These are phyloP conservation scores for Phyllosticta citriasiana DNA, from an alignment of 2,329 filamentous ascomycete genomes.

Conservation along the genomic window DNA sequence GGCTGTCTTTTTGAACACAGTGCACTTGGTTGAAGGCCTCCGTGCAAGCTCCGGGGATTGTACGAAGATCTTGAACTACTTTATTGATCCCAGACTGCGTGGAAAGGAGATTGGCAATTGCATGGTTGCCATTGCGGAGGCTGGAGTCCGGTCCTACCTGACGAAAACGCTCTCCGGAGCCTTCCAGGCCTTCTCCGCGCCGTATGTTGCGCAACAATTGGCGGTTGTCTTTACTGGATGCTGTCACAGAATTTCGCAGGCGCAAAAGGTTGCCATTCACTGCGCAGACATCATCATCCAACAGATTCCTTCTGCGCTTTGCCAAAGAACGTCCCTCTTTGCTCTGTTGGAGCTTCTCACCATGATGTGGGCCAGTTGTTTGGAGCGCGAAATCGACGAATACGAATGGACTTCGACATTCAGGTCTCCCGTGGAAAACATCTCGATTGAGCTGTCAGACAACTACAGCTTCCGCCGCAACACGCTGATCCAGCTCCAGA, in stretches of 20 bases:
- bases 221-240: constrained; percentile 77
- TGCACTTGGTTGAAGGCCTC: constrained; percentile 79
- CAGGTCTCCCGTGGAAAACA: constrained; percentile 63
- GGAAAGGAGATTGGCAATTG: constrained; percentile 51
- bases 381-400: constrained; percentile 88
- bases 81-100: constrained; percentile 78
- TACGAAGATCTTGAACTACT: constrained; percentile 81
- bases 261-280: constrained; percentile 74
- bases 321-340: constrained; percentile 82
- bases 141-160: constrained; percentile 71
- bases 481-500: constrained; percentile 70
- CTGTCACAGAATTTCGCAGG: constrained; percentile 85
- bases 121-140: constrained; percentile 53
- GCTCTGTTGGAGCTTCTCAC: constrained; percentile 84
- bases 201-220: constrained; percentile 81
- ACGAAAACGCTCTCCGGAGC: constrained; percentile 61
- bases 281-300: constrained; percentile 80
- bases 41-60: constrained; percentile 82
- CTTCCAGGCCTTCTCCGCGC: constrained; percentile 73
- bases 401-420: constrained; percentile 82
- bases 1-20: constrained; percentile 82
- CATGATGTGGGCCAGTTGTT: constrained; percentile 88
- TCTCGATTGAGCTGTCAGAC: constrained; percentile 85
- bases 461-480: constrained; percentile 73
- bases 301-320: constrained; percentile 79